These are phyloP conservation scores for Hsuehochloa calcarea DNA, from an alignment of 176 grass and related monocot genomes.

Conservation along the genomic window DNA sequence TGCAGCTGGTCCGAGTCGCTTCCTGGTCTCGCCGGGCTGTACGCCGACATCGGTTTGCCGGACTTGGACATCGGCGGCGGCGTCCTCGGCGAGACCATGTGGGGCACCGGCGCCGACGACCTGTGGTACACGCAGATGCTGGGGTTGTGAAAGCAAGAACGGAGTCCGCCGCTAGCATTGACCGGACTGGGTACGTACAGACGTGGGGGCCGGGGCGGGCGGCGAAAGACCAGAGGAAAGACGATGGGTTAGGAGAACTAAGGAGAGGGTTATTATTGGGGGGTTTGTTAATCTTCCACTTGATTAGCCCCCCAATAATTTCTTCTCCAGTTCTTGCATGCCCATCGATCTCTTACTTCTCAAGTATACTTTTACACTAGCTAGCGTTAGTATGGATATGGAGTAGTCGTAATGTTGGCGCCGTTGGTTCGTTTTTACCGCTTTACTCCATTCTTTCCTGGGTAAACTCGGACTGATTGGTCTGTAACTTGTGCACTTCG, in stretches of 20 bases:
- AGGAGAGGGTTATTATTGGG: slow-evolving; percentile 38
- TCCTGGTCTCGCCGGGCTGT: slow-evolving; percentile 12
- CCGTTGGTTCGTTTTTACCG: neutral
- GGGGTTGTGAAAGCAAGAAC: slow-evolving; percentile 25
- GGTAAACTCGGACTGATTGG: slow-evolving; percentile 39
- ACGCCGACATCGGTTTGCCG: slow-evolving; percentile 29
- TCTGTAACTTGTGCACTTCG: slow-evolving; percentile 30
- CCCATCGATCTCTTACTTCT: neutral
- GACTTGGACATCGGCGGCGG: slow-evolving; percentile 44
- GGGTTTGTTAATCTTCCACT: neutral
- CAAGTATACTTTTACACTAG: neutral
- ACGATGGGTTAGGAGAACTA: neutral
- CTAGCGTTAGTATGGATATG: neutral
- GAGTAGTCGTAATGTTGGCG: neutral
- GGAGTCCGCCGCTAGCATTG: neutral
- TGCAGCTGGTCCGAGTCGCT: slow-evolving; percentile 53
- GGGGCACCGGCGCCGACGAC: slow-evolving; percentile 51
- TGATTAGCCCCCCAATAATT: slow-evolving; percentile 37
- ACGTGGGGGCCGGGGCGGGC: neutral
- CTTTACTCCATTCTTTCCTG: slow-evolving; percentile 27
- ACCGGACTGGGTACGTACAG: neutral
- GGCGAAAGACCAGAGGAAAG: neutral
- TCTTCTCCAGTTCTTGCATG: slow-evolving; percentile 42
- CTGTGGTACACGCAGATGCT: slow-evolving; percentile 54
- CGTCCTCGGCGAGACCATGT: slow-evolving; percentile 44